Evolutionary conservation across 805 yeast species (phyloP), one percentile per base, ranked within the genome.

Genomic region (Myxozyma sirexii): DNA sequence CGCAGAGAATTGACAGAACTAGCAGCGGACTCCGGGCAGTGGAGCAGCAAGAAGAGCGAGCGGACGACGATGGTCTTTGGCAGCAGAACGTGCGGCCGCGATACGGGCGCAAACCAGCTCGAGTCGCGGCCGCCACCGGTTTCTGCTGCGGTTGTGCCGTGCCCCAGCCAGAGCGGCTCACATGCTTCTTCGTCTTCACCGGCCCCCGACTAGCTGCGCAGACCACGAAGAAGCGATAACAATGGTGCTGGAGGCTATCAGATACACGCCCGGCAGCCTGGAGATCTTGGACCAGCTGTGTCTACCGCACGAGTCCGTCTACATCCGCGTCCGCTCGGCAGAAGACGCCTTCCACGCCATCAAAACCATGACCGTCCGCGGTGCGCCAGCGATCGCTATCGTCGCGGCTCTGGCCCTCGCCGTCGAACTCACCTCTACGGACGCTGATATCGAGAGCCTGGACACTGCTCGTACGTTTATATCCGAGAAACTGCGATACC

Each of bases 341-440:
- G 85, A 85, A 48, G 91, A 87, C 71, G 97, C 96, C 2, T 90
- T 76, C 74, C 79, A 80, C 19, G 96, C 88, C n/a, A 93, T 93
- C 72, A 86, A 84, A 70, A 79, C 79, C 59, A 93, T 93, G 99
- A 91, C 89, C 69, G 97, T 96, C 3, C 81, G 99, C 72, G 99
- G 99, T 39, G 99, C 99, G 0, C 99, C 99, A 0, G 98, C 98
- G 1, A 93, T 93, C 71, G 97, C 97, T 63, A 89, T 93, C 59
- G 97, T 93, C 1, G 98, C 97, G 4, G 85, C 91, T 0, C 80
- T 92, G 60, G 83, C 97, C 1, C 81, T 93, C 2, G 86, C 89
- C 1, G 84, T 88, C n/a, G 97, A 93, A 65, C 74, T 83, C 59
- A 41, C 24, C 1, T 46, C 26, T 37, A 31, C 47, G 4, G 13